Conservation (phyloP, 805 yeast species). For the Yamadazyma paraphyllophila region DNA sequence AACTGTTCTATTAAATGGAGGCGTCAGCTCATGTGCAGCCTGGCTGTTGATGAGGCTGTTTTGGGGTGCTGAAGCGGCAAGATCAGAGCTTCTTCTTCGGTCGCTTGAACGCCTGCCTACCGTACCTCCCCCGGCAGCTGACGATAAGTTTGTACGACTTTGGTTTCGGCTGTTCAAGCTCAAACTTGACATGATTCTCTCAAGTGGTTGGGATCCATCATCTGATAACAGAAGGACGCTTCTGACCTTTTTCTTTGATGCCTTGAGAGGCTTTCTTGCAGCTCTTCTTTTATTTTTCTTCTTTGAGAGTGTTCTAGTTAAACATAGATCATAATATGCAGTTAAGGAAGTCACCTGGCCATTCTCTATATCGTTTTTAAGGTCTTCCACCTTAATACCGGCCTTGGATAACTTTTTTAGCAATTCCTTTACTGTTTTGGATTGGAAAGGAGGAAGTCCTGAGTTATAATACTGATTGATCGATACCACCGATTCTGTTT, state of each 20-base stretch:
- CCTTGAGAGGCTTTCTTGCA: slow-evolving; percentile 29
- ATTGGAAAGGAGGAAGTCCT: slow-evolving; percentile 43
- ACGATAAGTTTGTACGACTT: slow-evolving; percentile 10
- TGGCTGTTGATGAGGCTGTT: background rate
- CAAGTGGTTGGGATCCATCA: slow-evolving; percentile 33
- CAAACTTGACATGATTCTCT: slow-evolving; percentile 35
- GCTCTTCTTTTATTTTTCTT: slow-evolving; percentile 33
- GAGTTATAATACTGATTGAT: slow-evolving; percentile 37
- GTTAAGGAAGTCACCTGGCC: slow-evolving; percentile 68
- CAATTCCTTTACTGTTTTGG: slow-evolving; percentile 61
- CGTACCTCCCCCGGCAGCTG: background rate
- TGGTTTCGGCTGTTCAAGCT: slow-evolving; percentile 29
- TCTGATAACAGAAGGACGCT: slow-evolving; percentile 37
- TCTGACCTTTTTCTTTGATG: slow-evolving; percentile 33
- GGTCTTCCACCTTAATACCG: slow-evolving; percentile 61
- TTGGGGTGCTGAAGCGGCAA: background rate
- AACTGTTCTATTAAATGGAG: slow-evolving; percentile 17
- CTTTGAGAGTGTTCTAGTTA: slow-evolving; percentile 49
- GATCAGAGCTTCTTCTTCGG: slow-evolving; percentile 1
- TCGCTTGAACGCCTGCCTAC: slow-evolving; percentile 3
- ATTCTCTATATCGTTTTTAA: slow-evolving; percentile 56
- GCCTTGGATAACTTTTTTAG: slow-evolving; percentile 57
- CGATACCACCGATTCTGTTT: slow-evolving; percentile 20
- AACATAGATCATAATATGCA: slow-evolving; percentile 69
- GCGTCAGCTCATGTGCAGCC: slow-evolving; percentile 1